A percentile compares a stretch with the other conserved stretches of the same genome.
phyloP scores from a whole-genome alignment of 805 yeast genomes.

The Scheffersomyces amazonensis region DNA sequence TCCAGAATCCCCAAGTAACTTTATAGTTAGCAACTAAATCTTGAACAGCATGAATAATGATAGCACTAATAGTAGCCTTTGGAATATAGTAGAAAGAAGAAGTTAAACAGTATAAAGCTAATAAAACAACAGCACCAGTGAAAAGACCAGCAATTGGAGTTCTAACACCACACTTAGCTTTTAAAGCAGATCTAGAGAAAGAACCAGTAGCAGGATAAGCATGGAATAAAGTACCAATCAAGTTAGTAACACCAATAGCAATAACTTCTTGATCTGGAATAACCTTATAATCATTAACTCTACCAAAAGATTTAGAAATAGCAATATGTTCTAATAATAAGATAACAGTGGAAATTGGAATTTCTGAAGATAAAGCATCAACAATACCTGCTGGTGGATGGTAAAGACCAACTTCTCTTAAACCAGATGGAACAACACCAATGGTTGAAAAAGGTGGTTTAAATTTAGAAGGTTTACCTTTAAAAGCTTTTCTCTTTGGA shows the following conservation, averaged over 20 bases:
- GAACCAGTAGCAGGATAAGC: constrained; percentile 98
- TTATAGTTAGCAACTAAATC: constrained; percentile 74
- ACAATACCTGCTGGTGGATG: constrained; percentile 58
- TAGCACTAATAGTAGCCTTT: constrained; percentile 80
- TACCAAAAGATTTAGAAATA: constrained; percentile 88
- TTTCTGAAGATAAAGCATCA: constrained; percentile 62
- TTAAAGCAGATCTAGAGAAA: constrained; percentile 89
- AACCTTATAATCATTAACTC: constrained; percentile 86
- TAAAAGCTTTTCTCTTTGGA: constrained; percentile 31
- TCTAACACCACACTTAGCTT: constrained; percentile 92
- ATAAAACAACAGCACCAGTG: constrained; percentile 83
- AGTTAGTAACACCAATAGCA: constrained; percentile 89
- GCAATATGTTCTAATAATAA: constrained; percentile 89
- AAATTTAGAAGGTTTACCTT: constrained; percentile 29
- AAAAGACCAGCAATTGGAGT: constrained; percentile 91
- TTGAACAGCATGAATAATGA: constrained; percentile 90
- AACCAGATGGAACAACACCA: constrained; percentile 81
- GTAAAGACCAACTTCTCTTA: constrained; percentile 74
- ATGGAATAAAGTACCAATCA: constrained; percentile 86
- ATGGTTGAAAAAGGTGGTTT: constrained; percentile 55
- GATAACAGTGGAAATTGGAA: constrained; percentile 84
- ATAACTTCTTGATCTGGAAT: constrained; percentile 91
- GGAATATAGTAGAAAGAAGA: constrained; percentile 86
- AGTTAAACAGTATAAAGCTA: constrained; percentile 84
- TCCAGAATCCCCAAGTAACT: constrained; percentile 68